Evolutionary conservation across 148 eudicot genomes (phyloP), one percentile per base, ranked within the genome.

Genomic region (Spergularia marina): DNA sequence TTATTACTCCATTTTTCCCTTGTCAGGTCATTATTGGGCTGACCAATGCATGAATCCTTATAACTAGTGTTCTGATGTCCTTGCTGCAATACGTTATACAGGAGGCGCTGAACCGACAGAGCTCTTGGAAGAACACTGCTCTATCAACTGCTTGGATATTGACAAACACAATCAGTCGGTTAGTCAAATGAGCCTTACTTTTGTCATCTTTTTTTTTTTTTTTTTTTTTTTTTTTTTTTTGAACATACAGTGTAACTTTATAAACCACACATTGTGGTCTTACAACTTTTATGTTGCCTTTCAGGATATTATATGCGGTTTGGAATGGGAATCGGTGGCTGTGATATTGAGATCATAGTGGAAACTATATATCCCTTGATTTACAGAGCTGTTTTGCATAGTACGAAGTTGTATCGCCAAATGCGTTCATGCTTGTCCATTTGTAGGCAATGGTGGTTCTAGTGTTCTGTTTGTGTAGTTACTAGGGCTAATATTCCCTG

Each of bases 311-410:
- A 74, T 91, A 63, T 94, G 95, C 79, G 75, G 96, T 70, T 86
- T 91, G 87, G 98, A 94, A 71, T 94, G 98, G 98, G 98, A 94
- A 80, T 90, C 91, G 20, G 77, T 94, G 21, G 91, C 91, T 68
- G 79, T 94, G 78, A 75, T 94, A 71, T 74, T 82, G 54, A 90
- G 97, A 80, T 73, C 89, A 53, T 91, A 82, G 82, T 71, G 30
- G 73, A 61, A 12, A 40, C 18, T 36, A 13, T 40, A 53, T 23
- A 21, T 17, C 70, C 73, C 65, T 21, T 77, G n/a, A 51, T 51
- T 59, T 51, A 65, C 30, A 47, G 25, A 23, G 11, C 71, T 55
- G 53, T 25, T 71, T 18, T 58, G 60, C 39, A 20, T 7, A 15
- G 18, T 51, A 34, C 13, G 23, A 58, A 30, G 44, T 34, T 47